A percentile compares a stretch with the other conserved stretches of the same genome.
Evolutionary conservation across 176 grass and related monocot species (phyloP).

Genomic region (Rhynchospora tenuis): DNA sequence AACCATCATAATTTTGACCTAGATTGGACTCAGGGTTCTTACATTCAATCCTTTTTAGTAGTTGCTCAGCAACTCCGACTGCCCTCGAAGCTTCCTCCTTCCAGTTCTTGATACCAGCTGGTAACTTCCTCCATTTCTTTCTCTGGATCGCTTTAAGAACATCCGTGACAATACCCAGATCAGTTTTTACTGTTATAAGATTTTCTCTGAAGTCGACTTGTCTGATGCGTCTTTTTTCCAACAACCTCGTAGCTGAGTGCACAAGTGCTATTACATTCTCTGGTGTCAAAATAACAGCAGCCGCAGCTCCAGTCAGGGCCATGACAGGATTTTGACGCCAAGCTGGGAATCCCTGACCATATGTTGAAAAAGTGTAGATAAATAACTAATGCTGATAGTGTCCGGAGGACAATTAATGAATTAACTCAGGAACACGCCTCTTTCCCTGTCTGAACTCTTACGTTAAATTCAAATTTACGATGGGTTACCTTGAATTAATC

Average conservation of each 20-base stretch:
- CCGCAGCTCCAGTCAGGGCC: not conserved
- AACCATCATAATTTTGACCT: not conserved
- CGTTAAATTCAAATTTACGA: too few species aligned
- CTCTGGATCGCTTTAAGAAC: not conserved
- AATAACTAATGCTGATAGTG: too few species aligned
- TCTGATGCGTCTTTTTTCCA: not conserved
- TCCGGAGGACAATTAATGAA: too few species aligned
- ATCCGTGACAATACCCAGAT: not conserved
- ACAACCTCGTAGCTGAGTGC: not conserved
- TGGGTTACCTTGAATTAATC: too few species aligned
- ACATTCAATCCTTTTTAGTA: not conserved
- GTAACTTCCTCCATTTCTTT: not conserved
- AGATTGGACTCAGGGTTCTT: not conserved
- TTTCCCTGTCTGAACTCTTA: too few species aligned
- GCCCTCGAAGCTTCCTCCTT: not conserved
- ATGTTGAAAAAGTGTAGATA: too few species aligned
- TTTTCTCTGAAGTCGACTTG: not conserved
- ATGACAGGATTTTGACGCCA: too few species aligned
- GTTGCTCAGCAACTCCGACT: not conserved
- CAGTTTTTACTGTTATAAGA: not conserved
- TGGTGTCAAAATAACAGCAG: not conserved
- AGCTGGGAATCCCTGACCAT: too few species aligned
- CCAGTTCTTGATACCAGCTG: not conserved
- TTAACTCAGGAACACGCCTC: too few species aligned
- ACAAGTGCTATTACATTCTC: not conserved